Conservation (phyloP, 345 rosid genomes). For the Salix dunnii region DNA sequence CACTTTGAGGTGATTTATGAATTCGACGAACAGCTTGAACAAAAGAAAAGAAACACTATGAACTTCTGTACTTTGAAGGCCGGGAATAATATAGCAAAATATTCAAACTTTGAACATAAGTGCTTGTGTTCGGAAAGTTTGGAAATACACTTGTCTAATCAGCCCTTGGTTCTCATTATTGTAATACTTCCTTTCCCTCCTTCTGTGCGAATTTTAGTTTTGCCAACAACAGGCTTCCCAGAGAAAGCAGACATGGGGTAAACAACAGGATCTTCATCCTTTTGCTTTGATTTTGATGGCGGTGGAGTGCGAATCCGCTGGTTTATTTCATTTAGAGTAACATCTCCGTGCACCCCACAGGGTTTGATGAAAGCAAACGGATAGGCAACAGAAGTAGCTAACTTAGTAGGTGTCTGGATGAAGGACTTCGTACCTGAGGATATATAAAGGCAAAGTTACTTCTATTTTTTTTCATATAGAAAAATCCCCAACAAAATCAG, state of each 20-base stretch:
- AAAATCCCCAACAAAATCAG: not conserved
- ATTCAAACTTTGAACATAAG: constrained; percentile 11
- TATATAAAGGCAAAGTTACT: constrained; percentile 4
- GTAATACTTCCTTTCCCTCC: constrained; percentile 99
- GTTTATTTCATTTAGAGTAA: constrained; percentile 95
- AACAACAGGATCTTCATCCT: constrained; percentile 45
- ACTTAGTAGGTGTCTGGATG: constrained; percentile 56
- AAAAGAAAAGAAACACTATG: not conserved
- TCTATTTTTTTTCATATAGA: not conserved
- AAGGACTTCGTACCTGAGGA: constrained; percentile 67
- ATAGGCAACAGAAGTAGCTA: constrained; percentile 73
- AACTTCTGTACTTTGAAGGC: constrained; percentile 21
- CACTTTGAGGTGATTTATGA: constrained; percentile 27
- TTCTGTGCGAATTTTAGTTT: constrained; percentile 93
- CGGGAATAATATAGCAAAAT: constrained; percentile 21
- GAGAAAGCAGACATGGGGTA: constrained; percentile 95
- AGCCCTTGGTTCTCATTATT: constrained; percentile 92
- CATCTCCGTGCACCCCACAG: constrained; percentile 78
- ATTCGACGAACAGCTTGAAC: constrained; percentile 17
- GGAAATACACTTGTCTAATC: constrained; percentile 17
- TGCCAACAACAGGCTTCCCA: constrained; percentile 97
- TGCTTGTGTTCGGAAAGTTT: constrained; percentile 1
- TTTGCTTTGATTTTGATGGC: constrained; percentile 48
- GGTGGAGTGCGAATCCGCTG: constrained; percentile 73
- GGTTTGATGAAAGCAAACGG: constrained; percentile 97